A percentile compares a stretch with the other conserved stretches of the same genome.
Conservation (phyloP, 768 basidiomycete genomes). For the Lepiota brunneoincarnata region DNA sequence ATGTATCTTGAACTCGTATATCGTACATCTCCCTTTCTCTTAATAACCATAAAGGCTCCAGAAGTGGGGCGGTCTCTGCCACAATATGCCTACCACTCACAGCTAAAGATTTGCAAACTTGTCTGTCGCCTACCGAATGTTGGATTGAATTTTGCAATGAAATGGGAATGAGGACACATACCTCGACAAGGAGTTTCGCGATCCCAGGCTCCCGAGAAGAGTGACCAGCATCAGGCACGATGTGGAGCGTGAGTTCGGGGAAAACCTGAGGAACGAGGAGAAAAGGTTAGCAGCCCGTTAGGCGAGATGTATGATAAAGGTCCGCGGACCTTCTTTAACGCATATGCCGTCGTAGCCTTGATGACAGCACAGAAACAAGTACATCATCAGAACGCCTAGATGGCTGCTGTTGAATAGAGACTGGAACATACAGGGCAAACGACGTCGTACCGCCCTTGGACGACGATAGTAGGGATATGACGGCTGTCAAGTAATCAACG, state of each 20-base stretch:
- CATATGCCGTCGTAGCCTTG: slow-evolving; percentile 77
- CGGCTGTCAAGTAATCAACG: slow-evolving; percentile 48
- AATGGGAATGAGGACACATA: slow-evolving; percentile 21
- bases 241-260: slow-evolving; percentile 73
- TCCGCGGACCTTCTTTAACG: slow-evolving; percentile 59
- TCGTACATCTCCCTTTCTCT: too few relatives aligned
- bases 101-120: slow-evolving; percentile 36
- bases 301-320: neutral
- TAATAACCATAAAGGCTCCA: too few relatives aligned
- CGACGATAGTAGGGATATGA: slow-evolving; percentile 78
- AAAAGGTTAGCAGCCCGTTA: neutral
- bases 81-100: neutral
- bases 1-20: too few relatives aligned
- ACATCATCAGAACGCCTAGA: neutral
- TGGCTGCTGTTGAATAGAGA: neutral
- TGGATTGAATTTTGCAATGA: neutral
- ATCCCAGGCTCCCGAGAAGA: slow-evolving; percentile 75
- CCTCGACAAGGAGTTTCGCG: slow-evolving; percentile 69
- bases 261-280: slow-evolving; percentile 41
- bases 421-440: slow-evolving; percentile 69
- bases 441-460: slow-evolving; percentile 88
- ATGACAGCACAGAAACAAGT: neutral
- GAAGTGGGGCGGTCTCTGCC: neutral
- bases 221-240: slow-evolving; percentile 88
- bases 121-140: slow-evolving; percentile 35